These are phyloP conservation scores for Saitozyma sp. DNA, from an alignment of 768 basidiomycete species.

Conservation along the genomic window DNA sequence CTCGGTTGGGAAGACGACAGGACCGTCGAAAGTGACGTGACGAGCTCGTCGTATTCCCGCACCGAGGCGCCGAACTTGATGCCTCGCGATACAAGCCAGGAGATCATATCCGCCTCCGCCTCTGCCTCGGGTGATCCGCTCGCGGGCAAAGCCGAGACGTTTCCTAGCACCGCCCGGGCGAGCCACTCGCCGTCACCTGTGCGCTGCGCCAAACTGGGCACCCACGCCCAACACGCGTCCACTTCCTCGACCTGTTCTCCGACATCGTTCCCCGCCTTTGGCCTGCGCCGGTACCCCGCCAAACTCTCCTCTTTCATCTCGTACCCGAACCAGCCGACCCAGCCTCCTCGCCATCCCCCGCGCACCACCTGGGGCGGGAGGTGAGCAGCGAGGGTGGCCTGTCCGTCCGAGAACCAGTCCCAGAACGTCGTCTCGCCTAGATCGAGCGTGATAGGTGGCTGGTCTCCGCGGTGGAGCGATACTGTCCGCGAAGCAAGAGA, in stretches of 20 bases:
- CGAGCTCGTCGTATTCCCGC: conserved; percentile 16
- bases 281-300: conserved; percentile 34
- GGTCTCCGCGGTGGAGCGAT: conserved; percentile 24
- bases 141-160: background rate
- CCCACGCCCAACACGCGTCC: conserved; percentile 51
- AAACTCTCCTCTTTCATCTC: conserved; percentile 53
- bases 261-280: background rate
- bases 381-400: background rate
- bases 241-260: conserved; percentile 12
- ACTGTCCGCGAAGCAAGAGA: conserved; percentile 31
- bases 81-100: conserved; percentile 30
- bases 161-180: conserved; percentile 29
- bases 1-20: background rate
- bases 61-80: conserved; percentile 16
- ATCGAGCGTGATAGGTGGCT: background rate
- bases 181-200: conserved; percentile 41
- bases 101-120: conserved; percentile 17
- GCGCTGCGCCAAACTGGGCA: conserved; percentile 35
- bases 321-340: conserved; percentile 53
- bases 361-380: background rate
- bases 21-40: background rate
- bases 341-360: conserved; percentile 46
- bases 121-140: background rate
- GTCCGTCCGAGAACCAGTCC: conserved; percentile 43
- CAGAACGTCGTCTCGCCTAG: conserved; percentile 38